phyloP scores from a whole-genome alignment of 2,329 filamentous ascomycete genomes.

The Penicillium expansum region DNA sequence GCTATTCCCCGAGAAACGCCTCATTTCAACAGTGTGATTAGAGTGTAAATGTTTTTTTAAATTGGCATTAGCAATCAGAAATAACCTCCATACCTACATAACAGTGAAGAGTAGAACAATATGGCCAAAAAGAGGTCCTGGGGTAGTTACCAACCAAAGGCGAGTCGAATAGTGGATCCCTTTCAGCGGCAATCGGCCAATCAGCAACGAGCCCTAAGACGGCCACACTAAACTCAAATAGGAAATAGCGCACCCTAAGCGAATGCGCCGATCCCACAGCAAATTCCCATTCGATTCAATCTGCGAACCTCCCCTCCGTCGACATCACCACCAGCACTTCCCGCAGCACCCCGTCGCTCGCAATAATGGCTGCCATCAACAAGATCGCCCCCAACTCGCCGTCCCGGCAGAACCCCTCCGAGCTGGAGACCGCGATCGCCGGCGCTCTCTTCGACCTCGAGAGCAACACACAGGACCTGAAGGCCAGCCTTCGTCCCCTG shows the following conservation, averaged over 20 bases:
- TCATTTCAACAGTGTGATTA: conserved; percentile 6
- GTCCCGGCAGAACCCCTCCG: conserved; percentile 90
- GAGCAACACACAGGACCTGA: conserved; percentile 98
- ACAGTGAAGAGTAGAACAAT: not conserved
- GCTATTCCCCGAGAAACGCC: conserved; percentile 4
- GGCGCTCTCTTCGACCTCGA: conserved; percentile 98
- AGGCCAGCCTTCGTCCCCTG: conserved; percentile 90
- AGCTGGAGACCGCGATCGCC: conserved; percentile 96
- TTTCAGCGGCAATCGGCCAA: not conserved
- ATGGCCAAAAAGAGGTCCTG: not conserved
- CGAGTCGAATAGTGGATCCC: conserved; percentile 3
- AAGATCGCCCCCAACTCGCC: conserved; percentile 98
- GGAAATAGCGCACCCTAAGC: conserved; percentile 33
- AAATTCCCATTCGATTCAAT: conserved; percentile 34
- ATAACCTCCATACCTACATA: not conserved
- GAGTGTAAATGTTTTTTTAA: conserved; percentile 6
- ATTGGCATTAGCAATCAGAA: not conserved
- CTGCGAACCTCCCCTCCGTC: conserved; percentile 31
- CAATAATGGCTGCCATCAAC: conserved; percentile 77
- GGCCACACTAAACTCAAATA: conserved; percentile 21
- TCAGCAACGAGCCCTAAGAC: conserved; percentile 9
- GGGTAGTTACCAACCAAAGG: not conserved
- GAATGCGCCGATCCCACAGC: conserved; percentile 34
- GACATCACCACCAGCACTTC: conserved; percentile 38
- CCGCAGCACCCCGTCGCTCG: conserved; percentile 41